These are phyloP conservation scores for Elaeis guineensis DNA, from an alignment of 176 grass and related monocot genomes.

Conservation along the genomic window DNA sequence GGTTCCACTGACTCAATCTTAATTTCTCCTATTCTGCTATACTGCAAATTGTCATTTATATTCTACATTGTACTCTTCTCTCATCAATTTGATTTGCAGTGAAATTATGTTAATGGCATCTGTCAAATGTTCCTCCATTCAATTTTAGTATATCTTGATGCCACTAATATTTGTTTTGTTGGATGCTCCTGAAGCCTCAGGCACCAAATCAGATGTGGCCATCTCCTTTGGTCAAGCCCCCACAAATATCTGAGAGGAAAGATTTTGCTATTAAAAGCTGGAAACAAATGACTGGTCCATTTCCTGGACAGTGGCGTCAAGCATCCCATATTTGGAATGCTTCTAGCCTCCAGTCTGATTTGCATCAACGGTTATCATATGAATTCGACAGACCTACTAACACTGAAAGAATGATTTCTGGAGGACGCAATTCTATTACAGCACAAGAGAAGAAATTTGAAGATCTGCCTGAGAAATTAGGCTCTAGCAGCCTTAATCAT, in stretches of 20 bases:
- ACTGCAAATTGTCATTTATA: too few species aligned
- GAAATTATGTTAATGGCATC: too few species aligned
- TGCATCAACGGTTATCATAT: slow-evolving; percentile 90
- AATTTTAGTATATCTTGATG: slow-evolving; percentile 14
- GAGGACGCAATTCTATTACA: slow-evolving; percentile 64
- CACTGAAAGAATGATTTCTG: slow-evolving; percentile 67
- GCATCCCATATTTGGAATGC: slow-evolving; percentile 57
- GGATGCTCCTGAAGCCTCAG: slow-evolving; percentile 26
- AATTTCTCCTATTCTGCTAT: too few species aligned
- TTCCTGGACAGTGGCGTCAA: slow-evolving; percentile 91
- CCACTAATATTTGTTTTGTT: neutral
- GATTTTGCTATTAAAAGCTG: slow-evolving; percentile 58
- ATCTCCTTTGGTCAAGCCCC: slow-evolving; percentile 36
- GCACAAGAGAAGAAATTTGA: slow-evolving; percentile 88
- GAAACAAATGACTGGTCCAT: slow-evolving; percentile 55
- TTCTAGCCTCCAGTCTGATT: slow-evolving; percentile 54
- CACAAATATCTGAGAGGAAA: slow-evolving; percentile 51
- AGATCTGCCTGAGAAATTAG: slow-evolving; percentile 67
- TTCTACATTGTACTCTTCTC: too few species aligned
- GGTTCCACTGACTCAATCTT: too few species aligned
- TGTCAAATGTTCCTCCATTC: slow-evolving; percentile 15
- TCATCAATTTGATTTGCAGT: too few species aligned
- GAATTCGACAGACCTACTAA: slow-evolving; percentile 91
- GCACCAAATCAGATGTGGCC: slow-evolving; percentile 46
- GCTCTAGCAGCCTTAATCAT: slow-evolving; percentile 39